Base-by-base conservation (phyloP, 192 early-diverging fungal species). In the Podila verticillata region DNA sequence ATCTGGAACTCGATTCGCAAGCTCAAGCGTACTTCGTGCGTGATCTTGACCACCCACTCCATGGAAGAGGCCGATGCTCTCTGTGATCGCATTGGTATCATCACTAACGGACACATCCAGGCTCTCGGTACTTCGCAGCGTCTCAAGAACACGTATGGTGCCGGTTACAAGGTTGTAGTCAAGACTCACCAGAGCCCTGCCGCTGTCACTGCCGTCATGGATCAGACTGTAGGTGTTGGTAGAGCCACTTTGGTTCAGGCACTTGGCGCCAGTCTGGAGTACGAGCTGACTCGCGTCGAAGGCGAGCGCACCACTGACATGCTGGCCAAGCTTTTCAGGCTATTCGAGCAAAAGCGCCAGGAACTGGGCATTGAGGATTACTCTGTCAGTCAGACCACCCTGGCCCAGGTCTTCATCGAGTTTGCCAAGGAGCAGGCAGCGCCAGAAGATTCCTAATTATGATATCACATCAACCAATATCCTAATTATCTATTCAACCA, bases 351-450 rank as follows among this genome's bases (percentile, higher is more conserved):
- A 39, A 57, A 63, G 34, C 77, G 84, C 31, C 30, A 31, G 10
- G 34, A 58, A 2, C 58, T 74, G 4, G 82, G 83, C 13, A 72
- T 91, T 59, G 63, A 74, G 47, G 88, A 91, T 51, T 91, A 88
- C 62, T 84, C 83, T 26, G 86, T 91, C 31, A 84, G 85, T 34
- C 90, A 91, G 70, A 85, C 90, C 7, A 88, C 87, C 1, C 66
- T 91, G 32, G 88, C 89, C 39, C 84, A 89, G 60, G 87, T 91
- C n/a, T 91, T 91, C 74, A 82, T 91, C 44, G 80, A 85, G 57
- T 84, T 91, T 85, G 90, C 86, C 5, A 86, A 88, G 70, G 66
- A 74, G 31, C 87, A 88, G 62, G 68, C 75, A 20, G 51, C 69
- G 1, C 75, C 75, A 7, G 75, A 70, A 30, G 75, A 78, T 56